These are phyloP conservation scores for Skeletonema grethae DNA, from an alignment of 108 stramenopile species.

Conservation along the genomic window DNA sequence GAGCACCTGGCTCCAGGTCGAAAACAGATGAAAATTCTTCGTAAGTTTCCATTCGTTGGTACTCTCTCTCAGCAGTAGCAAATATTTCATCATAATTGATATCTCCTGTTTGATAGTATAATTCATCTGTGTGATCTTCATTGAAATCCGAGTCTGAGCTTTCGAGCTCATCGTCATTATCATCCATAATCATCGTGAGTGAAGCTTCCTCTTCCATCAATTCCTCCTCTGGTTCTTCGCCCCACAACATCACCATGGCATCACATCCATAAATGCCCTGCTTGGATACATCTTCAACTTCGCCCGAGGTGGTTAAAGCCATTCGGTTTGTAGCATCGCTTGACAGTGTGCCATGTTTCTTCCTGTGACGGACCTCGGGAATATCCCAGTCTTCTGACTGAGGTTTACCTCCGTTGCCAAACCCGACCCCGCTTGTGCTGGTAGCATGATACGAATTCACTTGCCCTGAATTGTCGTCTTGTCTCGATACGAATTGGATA, in stretches of 20 bases:
- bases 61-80: conserved; percentile 45
- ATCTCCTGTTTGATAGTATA: conserved; percentile 3
- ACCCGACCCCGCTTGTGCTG: conserved; percentile 12
- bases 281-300: conserved; percentile 49
- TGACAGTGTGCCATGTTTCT: conserved; percentile 5
- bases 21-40: conserved; percentile 33
- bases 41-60: conserved; percentile 39
- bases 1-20: conserved; percentile 1
- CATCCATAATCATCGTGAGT: conserved; percentile 27
- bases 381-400: conserved; percentile 6
- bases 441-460: not conserved
- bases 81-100: conserved; percentile 40
- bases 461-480: conserved; percentile 15
- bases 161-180: conserved; percentile 23
- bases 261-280: conserved; percentile 67
- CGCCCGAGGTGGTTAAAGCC: conserved; percentile 32
- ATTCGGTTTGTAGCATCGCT: conserved; percentile 12
- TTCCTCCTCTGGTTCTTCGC: conserved; percentile 61
- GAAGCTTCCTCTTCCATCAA: conserved; percentile 44
- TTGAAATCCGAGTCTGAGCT: not conserved
- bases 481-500: conserved; percentile 63
- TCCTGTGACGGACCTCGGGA: conserved; percentile 16
- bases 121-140: conserved; percentile 44
- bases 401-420: conserved; percentile 2
- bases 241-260: conserved; percentile 73